A percentile compares a stretch with the other conserved stretches of the same genome.
Conservation (phyloP, 2,329 filamentous ascomycete species). For the Alternaria atra region DNA sequence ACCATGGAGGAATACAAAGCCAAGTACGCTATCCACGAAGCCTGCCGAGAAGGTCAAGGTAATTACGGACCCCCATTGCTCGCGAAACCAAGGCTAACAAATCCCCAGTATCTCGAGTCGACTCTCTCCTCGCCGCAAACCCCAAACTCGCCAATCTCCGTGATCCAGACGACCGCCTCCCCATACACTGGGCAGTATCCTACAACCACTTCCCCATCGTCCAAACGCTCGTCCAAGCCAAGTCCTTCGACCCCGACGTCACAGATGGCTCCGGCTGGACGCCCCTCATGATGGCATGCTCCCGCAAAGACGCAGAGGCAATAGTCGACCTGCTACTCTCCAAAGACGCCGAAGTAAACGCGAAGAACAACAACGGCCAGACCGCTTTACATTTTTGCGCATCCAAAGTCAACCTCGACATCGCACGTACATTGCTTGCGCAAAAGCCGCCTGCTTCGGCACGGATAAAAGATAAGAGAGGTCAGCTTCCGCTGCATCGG, state of each 20-base stretch:
- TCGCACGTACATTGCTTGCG: slow-evolving; percentile 78
- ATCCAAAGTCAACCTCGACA: slow-evolving; percentile 87
- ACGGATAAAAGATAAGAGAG: slow-evolving; percentile 81
- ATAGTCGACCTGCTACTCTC: slow-evolving; percentile 73
- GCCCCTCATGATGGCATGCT: slow-evolving; percentile 82
- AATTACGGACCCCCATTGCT: slow-evolving; percentile 41
- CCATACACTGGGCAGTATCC: slow-evolving; percentile 93
- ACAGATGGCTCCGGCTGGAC: slow-evolving; percentile 86
- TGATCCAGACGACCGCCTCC: slow-evolving; percentile 88
- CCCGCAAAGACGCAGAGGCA: slow-evolving; percentile 74
- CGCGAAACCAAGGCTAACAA: slow-evolving; percentile 68
- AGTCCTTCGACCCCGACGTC: slow-evolving; percentile 83
- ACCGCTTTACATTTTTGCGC: slow-evolving; percentile 91
- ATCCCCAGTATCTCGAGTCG: slow-evolving; percentile 70
- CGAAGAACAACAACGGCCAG: slow-evolving; percentile 76
- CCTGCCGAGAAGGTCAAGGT: slow-evolving; percentile 86
- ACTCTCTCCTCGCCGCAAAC: slow-evolving; percentile 80
- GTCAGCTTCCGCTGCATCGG: slow-evolving; percentile 90
- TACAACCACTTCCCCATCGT: slow-evolving; percentile 81
- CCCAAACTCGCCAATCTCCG: slow-evolving; percentile 76
- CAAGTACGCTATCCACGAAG: slow-evolving; percentile 86
- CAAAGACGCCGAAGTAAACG: slow-evolving; percentile 76
- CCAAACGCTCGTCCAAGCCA: slow-evolving; percentile 72
- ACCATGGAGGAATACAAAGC: slow-evolving; percentile 52
- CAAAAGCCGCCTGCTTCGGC: slow-evolving; percentile 73